phyloP scores from a whole-genome alignment of 192 early-diverging fungal genomes.

The Lobosporangium transversale region DNA sequence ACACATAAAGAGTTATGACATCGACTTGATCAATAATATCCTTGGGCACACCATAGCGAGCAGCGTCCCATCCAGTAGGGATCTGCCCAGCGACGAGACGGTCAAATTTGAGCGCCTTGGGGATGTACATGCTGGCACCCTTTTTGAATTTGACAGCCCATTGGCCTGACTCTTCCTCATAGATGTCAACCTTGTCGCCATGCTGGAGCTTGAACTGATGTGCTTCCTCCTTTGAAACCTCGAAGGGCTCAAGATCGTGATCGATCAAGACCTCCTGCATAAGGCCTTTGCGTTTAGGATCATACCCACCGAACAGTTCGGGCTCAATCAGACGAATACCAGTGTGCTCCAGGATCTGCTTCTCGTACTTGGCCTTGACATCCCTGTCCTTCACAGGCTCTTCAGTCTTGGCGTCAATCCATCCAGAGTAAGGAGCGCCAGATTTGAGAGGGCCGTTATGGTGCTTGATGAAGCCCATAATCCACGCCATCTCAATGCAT shows the following conservation, averaged over 20 bases:
- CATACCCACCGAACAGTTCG: conserved; percentile 83
- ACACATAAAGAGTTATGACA: conserved; percentile 86
- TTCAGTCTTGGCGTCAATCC: conserved; percentile 88
- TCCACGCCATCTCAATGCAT: conserved; percentile 97
- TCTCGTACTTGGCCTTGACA: conserved; percentile 91
- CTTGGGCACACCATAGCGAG: conserved; percentile 90
- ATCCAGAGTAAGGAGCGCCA: conserved; percentile 83
- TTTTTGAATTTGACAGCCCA: conserved; percentile 86
- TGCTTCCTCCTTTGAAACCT: conserved; percentile 88
- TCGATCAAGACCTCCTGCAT: conserved; percentile 91
- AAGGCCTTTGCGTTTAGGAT: conserved; percentile 86
- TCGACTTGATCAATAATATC: conserved; percentile 94
- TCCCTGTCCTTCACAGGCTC: conserved; percentile 88
- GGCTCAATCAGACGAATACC: conserved; percentile 94
- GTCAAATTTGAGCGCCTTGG: conserved; percentile 93
- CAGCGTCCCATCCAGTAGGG: conserved; percentile 94
- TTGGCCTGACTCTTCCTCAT: conserved; percentile 71
- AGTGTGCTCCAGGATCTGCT: conserved; percentile 88
- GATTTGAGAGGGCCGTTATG: conserved; percentile 86
- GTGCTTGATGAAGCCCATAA: conserved; percentile 95
- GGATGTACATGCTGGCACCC: conserved; percentile 88
- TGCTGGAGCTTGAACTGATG: conserved; percentile 84
- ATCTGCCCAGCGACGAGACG: conserved; percentile 89
- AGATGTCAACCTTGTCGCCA: conserved; percentile 80
- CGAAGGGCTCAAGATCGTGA: conserved; percentile 88